Percentiles rank a stretch among this genome's conserved stretches.
Evolutionary conservation across 257 asterid species (phyloP).

Genomic region (Nicotiana knightiana): DNA sequence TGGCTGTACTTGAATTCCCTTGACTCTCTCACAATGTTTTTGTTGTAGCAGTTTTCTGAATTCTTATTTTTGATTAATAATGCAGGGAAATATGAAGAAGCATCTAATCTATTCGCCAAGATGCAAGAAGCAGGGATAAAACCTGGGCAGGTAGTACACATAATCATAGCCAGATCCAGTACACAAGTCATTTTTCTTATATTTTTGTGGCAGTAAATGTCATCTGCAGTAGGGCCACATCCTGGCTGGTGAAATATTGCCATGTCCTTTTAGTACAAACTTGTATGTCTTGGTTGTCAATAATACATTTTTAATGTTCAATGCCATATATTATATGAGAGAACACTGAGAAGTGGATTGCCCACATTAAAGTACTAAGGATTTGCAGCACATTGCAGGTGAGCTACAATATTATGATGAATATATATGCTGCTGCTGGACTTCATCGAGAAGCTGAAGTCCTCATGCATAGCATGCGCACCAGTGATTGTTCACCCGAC

Average conservation of each 20-base stretch:
- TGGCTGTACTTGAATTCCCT: background rate
- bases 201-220: constrained; percentile 1
- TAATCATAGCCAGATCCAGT: background rate
- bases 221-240: background rate
- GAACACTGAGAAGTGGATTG: constrained; percentile 5
- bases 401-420: constrained; percentile 66
- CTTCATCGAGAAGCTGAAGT: constrained; percentile 55
- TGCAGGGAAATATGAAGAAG: constrained; percentile 73
- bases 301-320: background rate
- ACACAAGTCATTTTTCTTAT: background rate
- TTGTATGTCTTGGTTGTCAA: background rate
- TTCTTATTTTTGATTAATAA: constrained; percentile 13
- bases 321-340: background rate
- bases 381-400: constrained; percentile 35
- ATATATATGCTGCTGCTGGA: constrained; percentile 51
- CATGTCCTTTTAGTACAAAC: background rate
- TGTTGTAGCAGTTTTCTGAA: background rate
- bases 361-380: background rate
- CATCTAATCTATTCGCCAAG: constrained; percentile 58
- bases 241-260: background rate
- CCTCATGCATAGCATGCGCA: constrained; percentile 48
- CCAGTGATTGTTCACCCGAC: constrained; percentile 44
- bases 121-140: constrained; percentile 86
- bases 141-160: constrained; percentile 63
- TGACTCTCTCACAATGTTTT: constrained; percentile 1